Conservation (phyloP, 495 filamentous ascomycete genomes). For the Penicillium fimorum region DNA sequence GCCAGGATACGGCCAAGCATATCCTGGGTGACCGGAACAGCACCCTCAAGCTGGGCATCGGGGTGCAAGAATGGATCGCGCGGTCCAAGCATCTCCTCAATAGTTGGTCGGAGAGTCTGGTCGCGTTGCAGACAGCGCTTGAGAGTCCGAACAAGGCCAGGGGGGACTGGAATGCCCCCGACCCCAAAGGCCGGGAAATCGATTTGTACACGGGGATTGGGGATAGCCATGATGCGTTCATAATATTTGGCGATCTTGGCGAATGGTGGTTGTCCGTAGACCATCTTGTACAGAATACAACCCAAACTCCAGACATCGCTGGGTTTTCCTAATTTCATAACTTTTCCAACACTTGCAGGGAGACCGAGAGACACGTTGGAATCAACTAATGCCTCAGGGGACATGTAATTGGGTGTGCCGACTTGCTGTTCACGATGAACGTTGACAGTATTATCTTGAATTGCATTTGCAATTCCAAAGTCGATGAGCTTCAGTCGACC, state of each 20-base stretch:
- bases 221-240: slow-evolving; percentile 74
- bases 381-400: slow-evolving; percentile 87
- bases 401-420: slow-evolving; percentile 98
- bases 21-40: slow-evolving; percentile 72
- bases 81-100: slow-evolving; percentile 67
- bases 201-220: slow-evolving; percentile 79
- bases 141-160: slow-evolving; percentile 68
- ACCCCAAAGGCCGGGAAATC: slow-evolving; percentile 75
- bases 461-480: slow-evolving; percentile 97
- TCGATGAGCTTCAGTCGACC: slow-evolving; percentile 85
- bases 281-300: slow-evolving; percentile 97
- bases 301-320: slow-evolving; percentile 95
- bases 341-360: slow-evolving; percentile 59
- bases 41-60: slow-evolving; percentile 57
- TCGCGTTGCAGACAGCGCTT: slow-evolving; percentile 79
- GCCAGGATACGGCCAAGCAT: slow-evolving; percentile 71
- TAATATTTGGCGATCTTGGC: slow-evolving; percentile 86
- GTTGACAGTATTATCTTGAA: slow-evolving; percentile 94
- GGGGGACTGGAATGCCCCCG: slow-evolving; percentile 69
- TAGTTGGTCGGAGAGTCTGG: slow-evolving; percentile 71
- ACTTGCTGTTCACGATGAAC: slow-evolving; percentile 94
- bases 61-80: slow-evolving; percentile 83
- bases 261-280: slow-evolving; percentile 89
- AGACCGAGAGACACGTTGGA: slow-evolving; percentile 66
- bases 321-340: slow-evolving; percentile 95